Evolutionary conservation across 1,284 basidiomycete species (phyloP).

Genomic region (Phellopilus nigrolimitatus): DNA sequence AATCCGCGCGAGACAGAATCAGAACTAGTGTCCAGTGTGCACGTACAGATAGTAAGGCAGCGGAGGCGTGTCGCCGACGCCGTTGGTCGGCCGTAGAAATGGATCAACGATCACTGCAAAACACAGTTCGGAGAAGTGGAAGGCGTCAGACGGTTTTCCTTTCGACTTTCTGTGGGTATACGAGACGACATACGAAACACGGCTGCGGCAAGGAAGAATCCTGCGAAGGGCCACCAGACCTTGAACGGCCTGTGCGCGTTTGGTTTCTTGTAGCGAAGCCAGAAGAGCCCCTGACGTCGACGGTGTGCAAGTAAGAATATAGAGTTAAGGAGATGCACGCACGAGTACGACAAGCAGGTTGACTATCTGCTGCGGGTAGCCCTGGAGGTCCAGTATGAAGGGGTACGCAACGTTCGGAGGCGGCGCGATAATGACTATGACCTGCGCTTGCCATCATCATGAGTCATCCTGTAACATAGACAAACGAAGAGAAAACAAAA

Average conservation of each 20-base stretch:
- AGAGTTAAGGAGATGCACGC: conserved; percentile 18
- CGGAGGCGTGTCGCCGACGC: conserved; percentile 54
- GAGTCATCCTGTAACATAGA: background rate
- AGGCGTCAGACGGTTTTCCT: too few species aligned
- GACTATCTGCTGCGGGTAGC: conserved; percentile 54
- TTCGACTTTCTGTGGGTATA: too few species aligned
- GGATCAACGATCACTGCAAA: conserved; percentile 47
- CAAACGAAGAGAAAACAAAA: background rate
- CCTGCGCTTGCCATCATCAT: conserved; percentile 27
- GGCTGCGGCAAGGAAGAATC: conserved; percentile 51
- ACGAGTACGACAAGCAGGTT: conserved; percentile 52
- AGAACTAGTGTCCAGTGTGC: conserved; percentile 19
- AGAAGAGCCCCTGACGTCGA: conserved; percentile 46
- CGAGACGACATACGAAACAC: conserved; percentile 41
- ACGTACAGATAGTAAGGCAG: conserved; percentile 55
- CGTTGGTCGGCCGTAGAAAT: conserved; percentile 49
- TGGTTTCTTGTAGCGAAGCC: conserved; percentile 48
- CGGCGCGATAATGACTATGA: conserved; percentile 45
- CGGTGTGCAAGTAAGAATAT: background rate
- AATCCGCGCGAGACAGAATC: background rate
- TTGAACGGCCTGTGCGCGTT: conserved; percentile 48
- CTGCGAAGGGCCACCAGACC: conserved; percentile 53
- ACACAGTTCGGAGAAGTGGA: background rate
- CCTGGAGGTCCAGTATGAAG: conserved; percentile 53
- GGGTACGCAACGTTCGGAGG: conserved; percentile 43